Percentiles rank a stretch among this genome's conserved stretches.
Conservation (phyloP, 2,329 filamentous ascomycete genomes). For the Xylaria sp. region DNA sequence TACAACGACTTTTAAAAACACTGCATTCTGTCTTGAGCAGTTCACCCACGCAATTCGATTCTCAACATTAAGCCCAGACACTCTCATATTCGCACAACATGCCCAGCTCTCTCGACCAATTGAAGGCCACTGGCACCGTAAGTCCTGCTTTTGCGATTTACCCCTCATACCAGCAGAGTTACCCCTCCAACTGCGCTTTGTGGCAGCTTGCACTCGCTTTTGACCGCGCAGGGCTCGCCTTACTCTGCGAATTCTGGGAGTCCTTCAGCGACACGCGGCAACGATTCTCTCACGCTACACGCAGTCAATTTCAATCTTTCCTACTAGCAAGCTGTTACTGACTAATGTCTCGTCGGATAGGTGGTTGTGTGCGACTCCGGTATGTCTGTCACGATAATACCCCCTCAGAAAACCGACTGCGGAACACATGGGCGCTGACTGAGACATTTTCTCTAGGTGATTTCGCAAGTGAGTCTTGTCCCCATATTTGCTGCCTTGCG, state of each 20-base stretch:
- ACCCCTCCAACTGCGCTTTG: constrained; percentile 45
- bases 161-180: constrained; percentile 43
- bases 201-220: constrained; percentile 18
- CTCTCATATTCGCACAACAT: constrained; percentile 59
- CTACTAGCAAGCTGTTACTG: not conserved
- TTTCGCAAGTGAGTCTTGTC: constrained; percentile 75
- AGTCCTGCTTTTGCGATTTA: constrained; percentile 56
- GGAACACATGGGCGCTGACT: constrained; percentile 44
- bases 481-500: not conserved
- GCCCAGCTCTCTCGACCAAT: constrained; percentile 92
- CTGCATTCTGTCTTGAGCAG: constrained; percentile 6
- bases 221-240: constrained; percentile 23
- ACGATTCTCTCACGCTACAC: constrained; percentile 25
- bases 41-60: not conserved
- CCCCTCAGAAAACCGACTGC: constrained; percentile 13
- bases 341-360: constrained; percentile 57
- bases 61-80: not conserved
- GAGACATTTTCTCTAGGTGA: constrained; percentile 65
- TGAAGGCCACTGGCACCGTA: constrained; percentile 97
- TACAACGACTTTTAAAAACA: constrained; percentile 4
- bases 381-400: constrained; percentile 58
- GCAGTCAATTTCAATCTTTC: not conserved
- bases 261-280: not conserved
- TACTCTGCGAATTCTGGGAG: constrained; percentile 2
- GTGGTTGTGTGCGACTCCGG: constrained; percentile 97